Conservation (phyloP, 2,329 filamentous ascomycete species). For the Beauveria sp. region DNA sequence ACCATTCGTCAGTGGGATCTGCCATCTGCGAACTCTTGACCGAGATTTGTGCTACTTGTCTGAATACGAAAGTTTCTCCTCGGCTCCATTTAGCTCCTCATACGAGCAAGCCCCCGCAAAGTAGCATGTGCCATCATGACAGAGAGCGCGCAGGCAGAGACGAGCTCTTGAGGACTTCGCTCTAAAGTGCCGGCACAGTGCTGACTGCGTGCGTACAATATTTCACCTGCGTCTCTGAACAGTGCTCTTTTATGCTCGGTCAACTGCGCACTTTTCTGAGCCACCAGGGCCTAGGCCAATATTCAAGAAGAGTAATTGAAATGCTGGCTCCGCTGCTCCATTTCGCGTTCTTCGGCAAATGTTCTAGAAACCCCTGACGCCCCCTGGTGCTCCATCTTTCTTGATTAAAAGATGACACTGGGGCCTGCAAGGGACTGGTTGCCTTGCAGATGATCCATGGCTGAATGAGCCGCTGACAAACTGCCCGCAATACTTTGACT, state of each 20-base stretch:
- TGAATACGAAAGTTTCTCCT: neutral
- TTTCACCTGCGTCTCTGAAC: too few relatives aligned
- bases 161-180: too few relatives aligned
- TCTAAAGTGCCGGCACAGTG: too few relatives aligned
- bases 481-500: neutral
- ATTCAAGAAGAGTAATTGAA: neutral
- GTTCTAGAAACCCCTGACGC: slow-evolving; percentile 5
- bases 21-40: neutral
- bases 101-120: too few relatives aligned
- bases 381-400: neutral
- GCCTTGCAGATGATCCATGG: neutral
- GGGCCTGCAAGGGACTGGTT: neutral
- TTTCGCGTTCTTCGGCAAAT: neutral
- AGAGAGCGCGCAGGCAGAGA: too few relatives aligned
- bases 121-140: too few relatives aligned
- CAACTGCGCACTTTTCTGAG: too few relatives aligned
- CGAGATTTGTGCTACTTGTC: neutral
- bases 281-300: too few relatives aligned
- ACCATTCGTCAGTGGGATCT: neutral
- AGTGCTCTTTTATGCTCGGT: too few relatives aligned
- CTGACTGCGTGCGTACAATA: too few relatives aligned
- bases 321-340: too few relatives aligned
- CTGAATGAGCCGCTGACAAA: neutral
- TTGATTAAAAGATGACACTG: neutral
- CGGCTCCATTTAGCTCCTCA: too few relatives aligned